Conservation (phyloP, 192 early-diverging fungal genomes). For the Coemansia sp. region DNA sequence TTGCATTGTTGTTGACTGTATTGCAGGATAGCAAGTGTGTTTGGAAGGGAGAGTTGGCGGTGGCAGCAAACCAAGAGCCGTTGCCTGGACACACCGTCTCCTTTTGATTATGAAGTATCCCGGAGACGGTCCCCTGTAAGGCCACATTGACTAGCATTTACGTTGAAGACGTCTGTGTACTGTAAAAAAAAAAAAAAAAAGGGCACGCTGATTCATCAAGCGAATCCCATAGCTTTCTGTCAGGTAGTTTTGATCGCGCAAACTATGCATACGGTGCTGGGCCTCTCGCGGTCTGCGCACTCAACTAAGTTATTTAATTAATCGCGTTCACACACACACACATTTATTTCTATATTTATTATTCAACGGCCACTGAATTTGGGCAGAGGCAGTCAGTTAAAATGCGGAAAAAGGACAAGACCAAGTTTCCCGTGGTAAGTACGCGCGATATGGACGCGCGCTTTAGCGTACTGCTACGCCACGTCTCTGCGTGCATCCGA, state of each 20-base stretch:
- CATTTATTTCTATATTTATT: not conserved
- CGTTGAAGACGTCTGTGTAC: not conserved
- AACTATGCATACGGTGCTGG: not conserved
- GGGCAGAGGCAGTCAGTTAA: not conserved
- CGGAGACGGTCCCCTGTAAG: not conserved
- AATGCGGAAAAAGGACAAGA: conserved; percentile 91
- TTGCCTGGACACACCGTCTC: not conserved
- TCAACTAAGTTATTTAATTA: not conserved
- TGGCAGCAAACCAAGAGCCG: not conserved
- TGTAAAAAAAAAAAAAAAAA: not conserved
- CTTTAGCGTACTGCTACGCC: not conserved
- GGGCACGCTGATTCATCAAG: not conserved
- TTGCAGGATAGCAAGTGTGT: not conserved
- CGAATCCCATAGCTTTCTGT: not conserved
- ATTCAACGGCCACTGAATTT: conserved; percentile 3
- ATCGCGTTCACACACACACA: not conserved
- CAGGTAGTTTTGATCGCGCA: not conserved
- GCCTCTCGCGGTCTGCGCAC: not conserved
- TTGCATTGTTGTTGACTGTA: not conserved
- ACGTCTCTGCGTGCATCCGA: not conserved
- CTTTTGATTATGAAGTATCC: not conserved
- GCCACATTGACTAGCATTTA: not conserved
- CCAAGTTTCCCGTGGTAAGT: conserved; percentile 91
- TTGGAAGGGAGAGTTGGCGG: not conserved
- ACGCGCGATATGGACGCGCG: not conserved